These are phyloP conservation scores for Monosporozyma aquatica DNA, from an alignment of 805 yeast genomes.

Conservation along the genomic window DNA sequence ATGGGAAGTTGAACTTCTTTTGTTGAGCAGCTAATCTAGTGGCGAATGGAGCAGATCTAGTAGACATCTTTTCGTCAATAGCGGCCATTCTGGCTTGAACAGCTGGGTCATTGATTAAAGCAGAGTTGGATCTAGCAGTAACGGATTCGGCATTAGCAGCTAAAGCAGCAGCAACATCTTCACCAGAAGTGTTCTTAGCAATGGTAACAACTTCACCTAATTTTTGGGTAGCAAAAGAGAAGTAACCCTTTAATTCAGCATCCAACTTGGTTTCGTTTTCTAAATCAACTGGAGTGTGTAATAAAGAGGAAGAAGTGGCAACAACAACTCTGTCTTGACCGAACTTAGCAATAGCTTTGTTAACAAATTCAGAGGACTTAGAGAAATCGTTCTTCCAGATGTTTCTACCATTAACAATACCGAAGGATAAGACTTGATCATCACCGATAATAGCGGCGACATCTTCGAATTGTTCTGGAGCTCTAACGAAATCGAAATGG, in stretches of 20 bases:
- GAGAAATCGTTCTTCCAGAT: conserved; percentile 97
- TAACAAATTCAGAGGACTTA: conserved; percentile 72
- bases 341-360: conserved; percentile 73
- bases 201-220: conserved; percentile 81
- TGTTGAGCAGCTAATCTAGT: conserved; percentile 82
- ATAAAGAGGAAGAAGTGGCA: conserved; percentile 91
- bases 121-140: conserved; percentile 75
- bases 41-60: conserved; percentile 82
- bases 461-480: conserved; percentile 89
- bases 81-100: conserved; percentile 81
- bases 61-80: conserved; percentile 64
- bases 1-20: conserved; percentile 81
- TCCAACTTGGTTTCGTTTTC: conserved; percentile 85
- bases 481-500: conserved; percentile 95
- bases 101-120: conserved; percentile 82
- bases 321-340: conserved; percentile 83
- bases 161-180: conserved; percentile 65
- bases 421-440: conserved; percentile 81
- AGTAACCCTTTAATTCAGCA: conserved; percentile 91
- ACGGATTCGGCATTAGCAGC: conserved; percentile 83
- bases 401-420: conserved; percentile 98
- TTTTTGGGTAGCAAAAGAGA: conserved; percentile 97
- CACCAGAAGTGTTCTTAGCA: conserved; percentile 80
- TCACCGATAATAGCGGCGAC: conserved; percentile 58
- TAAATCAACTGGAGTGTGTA: conserved; percentile 98